A percentile compares a stretch with the other conserved stretches of the same genome.
phyloP scores from a whole-genome alignment of 129 eudicot species.

The Ambrosia trifida region DNA sequence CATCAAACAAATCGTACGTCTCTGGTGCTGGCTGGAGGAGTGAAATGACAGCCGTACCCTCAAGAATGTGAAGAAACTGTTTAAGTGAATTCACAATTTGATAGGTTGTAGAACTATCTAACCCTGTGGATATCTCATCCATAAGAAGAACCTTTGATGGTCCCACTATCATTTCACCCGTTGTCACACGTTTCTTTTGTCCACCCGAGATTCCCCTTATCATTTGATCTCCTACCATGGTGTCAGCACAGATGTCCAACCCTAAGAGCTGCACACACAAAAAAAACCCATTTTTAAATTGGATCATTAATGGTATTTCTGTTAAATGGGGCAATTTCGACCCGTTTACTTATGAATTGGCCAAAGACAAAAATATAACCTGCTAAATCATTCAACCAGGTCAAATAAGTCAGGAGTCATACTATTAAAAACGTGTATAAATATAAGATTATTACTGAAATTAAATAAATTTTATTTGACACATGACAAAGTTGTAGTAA shows the following conservation, averaged over 20 bases:
- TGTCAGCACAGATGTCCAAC: conserved; percentile 72
- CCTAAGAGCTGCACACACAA: conserved; percentile 58
- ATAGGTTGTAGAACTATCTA: conserved; percentile 73
- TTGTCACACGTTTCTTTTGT: conserved; percentile 69
- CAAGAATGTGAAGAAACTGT: conserved; percentile 62
- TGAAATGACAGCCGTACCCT: conserved; percentile 66
- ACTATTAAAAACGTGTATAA: background rate
- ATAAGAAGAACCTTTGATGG: conserved; percentile 63
- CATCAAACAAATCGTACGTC: conserved; percentile 71
- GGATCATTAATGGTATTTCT: background rate
- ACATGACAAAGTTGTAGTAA: too few relatives aligned
- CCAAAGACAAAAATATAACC: too few relatives aligned
- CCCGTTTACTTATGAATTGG: too few relatives aligned
- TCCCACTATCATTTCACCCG: conserved; percentile 74
- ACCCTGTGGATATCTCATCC: conserved; percentile 77
- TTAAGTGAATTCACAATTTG: conserved; percentile 57
- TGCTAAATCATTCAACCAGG: background rate
- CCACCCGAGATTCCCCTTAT: conserved; percentile 75
- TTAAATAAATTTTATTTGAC: too few relatives aligned
- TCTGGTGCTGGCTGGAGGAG: conserved; percentile 88
- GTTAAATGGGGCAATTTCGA: too few relatives aligned
- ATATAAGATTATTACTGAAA: too few relatives aligned
- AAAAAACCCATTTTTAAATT: background rate
- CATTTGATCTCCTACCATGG: conserved; percentile 77
- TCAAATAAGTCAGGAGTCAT: background rate